phyloP scores from a whole-genome alignment of 805 yeast species.

The Sugiyamaella qingdaonensis region DNA sequence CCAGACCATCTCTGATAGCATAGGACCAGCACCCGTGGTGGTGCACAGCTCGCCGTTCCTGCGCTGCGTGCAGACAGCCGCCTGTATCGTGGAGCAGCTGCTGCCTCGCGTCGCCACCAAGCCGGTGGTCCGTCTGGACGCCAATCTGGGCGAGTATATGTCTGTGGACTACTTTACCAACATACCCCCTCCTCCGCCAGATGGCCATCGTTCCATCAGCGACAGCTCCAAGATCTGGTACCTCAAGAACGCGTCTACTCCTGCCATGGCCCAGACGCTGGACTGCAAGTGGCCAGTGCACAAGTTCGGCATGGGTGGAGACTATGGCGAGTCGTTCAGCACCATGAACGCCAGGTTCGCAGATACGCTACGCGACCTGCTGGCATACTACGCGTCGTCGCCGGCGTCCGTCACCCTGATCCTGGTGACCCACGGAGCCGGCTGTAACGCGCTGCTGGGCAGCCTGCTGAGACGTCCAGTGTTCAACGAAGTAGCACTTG shows the following conservation, averaged over 20 bases:
- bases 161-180: conserved; percentile 35
- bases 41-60: conserved; percentile 35
- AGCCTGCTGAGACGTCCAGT: conserved; percentile 30
- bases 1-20: conserved; percentile 5
- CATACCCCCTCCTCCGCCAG: conserved; percentile 35
- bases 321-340: conserved; percentile 36
- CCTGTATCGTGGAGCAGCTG: conserved; percentile 25
- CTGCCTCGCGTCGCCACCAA: not conserved
- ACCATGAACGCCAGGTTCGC: conserved; percentile 33
- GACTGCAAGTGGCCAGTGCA: conserved; percentile 27
- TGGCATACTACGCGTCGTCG: conserved; percentile 22
- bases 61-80: conserved; percentile 37
- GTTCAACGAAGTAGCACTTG: conserved; percentile 30
- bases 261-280: conserved; percentile 13
- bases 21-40: conserved; percentile 10
- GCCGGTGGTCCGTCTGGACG: conserved; percentile 24
- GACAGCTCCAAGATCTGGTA: conserved; percentile 25
- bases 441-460: conserved; percentile 37
- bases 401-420: conserved; percentile 20
- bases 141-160: conserved; percentile 38
- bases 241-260: conserved; percentile 3
- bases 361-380: conserved; percentile 25
- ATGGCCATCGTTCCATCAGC: conserved; percentile 30
- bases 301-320: conserved; percentile 30
- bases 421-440: conserved; percentile 38